Percentiles rank a stretch among this genome's conserved stretches.
Evolutionary conservation across 164 flowering plant species (phyloP).

Genomic region (Umbellularia californica): DNA sequence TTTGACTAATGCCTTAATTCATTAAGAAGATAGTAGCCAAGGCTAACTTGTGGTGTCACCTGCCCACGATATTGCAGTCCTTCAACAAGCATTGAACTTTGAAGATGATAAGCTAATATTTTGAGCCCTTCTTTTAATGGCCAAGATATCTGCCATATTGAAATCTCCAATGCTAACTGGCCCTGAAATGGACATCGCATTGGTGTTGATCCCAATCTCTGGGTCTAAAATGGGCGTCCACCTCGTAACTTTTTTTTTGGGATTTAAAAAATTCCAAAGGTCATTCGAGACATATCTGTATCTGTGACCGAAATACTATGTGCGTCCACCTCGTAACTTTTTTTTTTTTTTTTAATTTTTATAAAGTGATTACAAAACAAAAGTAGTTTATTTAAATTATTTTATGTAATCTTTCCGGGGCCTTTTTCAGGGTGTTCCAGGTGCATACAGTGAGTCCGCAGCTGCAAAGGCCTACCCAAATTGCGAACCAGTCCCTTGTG

Average conservation of each 20-base stretch:
- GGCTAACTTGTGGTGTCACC: not conserved
- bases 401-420: not conserved
- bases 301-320: no score
- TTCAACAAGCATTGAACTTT: no score
- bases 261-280: no score
- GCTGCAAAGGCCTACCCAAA: constrained; percentile 91
- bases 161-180: not conserved
- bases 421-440: constrained; percentile 64
- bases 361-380: no score
- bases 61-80: not conserved
- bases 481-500: constrained; percentile 91
- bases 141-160: not conserved
- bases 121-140: not conserved
- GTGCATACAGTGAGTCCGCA: constrained; percentile 92
- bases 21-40: no score
- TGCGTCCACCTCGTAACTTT: not conserved
- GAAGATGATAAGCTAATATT: no score
- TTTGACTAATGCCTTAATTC: no score
- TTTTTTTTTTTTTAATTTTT: not conserved
- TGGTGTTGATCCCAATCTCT: not conserved
- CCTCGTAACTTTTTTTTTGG: not conserved
- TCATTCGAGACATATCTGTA: no score
- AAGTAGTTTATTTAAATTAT: not conserved
- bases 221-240: not conserved
- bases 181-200: not conserved